Evolutionary conservation across 495 filamentous ascomycete species (phyloP).

Genomic region (Bathelium albidoporum): DNA sequence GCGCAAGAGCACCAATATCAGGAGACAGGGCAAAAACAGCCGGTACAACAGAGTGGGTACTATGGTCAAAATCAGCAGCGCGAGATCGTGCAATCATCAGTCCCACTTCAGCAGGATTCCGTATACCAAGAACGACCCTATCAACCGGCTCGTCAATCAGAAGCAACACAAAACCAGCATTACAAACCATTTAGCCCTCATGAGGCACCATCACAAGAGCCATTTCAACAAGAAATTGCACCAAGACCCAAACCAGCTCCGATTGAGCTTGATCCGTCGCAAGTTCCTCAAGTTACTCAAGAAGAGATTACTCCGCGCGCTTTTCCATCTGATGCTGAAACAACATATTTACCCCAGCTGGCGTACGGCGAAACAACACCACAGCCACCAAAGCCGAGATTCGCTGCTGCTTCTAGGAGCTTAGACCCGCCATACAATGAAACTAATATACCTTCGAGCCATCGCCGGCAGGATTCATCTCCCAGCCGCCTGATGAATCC

Average conservation of each 20-base stretch:
- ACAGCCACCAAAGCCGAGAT: not conserved
- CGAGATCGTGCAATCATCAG: not conserved
- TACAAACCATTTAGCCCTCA: not conserved
- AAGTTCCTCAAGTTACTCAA: not conserved
- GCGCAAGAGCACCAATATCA: not conserved
- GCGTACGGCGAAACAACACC: not conserved
- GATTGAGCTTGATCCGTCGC: not conserved
- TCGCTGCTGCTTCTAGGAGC: not conserved
- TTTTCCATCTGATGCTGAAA: not conserved
- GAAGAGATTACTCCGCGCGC: constrained; percentile 1
- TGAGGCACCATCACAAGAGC: not conserved
- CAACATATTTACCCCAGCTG: not conserved
- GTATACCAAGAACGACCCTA: not conserved
- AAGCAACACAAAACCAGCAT: not conserved
- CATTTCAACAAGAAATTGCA: not conserved
- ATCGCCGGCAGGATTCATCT: not conserved
- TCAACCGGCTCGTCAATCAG: not conserved
- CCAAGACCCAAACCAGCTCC: not conserved
- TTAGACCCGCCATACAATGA: not conserved
- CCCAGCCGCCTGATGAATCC: not conserved
- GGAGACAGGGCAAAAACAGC: not conserved
- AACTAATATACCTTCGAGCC: not conserved
- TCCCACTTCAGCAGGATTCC: not conserved
- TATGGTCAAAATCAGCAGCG: not conserved
- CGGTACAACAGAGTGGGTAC: not conserved